Conservation (phyloP, 495 filamentous ascomycete species). For the Penicillium taxi region DNA sequence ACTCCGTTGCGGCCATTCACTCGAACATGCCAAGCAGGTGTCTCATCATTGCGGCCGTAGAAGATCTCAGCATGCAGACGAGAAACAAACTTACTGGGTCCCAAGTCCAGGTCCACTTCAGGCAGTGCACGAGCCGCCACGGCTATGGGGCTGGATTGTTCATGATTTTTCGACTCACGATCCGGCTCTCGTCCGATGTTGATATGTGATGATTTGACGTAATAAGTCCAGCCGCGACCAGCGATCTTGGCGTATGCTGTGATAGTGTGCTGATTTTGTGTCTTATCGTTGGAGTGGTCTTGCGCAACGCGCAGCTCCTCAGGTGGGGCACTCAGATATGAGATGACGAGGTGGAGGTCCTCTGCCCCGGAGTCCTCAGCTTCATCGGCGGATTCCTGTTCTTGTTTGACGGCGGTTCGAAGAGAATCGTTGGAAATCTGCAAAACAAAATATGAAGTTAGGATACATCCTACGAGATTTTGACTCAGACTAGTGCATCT, state of each 20-base stretch:
- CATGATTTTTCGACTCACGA: constrained; percentile 35
- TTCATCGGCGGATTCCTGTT: constrained; percentile 32
- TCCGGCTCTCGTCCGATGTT: constrained; percentile 80
- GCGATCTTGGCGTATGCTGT: constrained; percentile 91
- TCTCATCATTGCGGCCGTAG: constrained; percentile 60
- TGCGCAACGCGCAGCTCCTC: constrained; percentile 58
- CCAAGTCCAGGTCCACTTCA: constrained; percentile 80
- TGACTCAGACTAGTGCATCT: constrained; percentile 2
- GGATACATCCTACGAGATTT: constrained; percentile 3
- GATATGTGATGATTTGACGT: constrained; percentile 69
- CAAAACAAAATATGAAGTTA: too few relatives aligned
- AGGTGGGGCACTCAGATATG: constrained; percentile 52
- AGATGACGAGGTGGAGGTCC: constrained; percentile 64
- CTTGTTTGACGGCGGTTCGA: constrained; percentile 17
- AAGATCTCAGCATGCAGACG: constrained; percentile 78
- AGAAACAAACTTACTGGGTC: constrained; percentile 87
- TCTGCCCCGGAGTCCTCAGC: constrained; percentile 44
- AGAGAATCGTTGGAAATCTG: too few relatives aligned
- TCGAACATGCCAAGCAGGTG: constrained; percentile 64
- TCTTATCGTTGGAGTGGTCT: constrained; percentile 68
- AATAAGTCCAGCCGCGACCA: constrained; percentile 90
- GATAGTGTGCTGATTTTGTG: constrained; percentile 61
- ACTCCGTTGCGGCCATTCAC: constrained; percentile 89
- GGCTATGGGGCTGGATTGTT: constrained; percentile 38
- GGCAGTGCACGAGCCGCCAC: constrained; percentile 39